Percentiles rank a stretch among this genome's conserved stretches.
Conservation (phyloP, 768 basidiomycete genomes). For the Boletellus ananas region DNA sequence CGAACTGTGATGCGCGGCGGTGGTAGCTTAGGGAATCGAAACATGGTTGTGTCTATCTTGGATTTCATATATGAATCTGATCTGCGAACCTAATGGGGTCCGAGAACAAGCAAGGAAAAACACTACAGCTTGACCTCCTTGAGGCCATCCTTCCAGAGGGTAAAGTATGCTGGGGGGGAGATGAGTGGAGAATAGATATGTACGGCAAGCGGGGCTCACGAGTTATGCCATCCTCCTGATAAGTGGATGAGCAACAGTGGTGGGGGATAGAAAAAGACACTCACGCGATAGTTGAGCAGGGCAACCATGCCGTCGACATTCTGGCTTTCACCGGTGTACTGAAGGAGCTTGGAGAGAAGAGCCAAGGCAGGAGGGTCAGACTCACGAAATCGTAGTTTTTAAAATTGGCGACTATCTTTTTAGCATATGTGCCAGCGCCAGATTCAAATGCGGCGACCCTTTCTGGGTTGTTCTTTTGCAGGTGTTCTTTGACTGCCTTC, state of each 20-base stretch:
- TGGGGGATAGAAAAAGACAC: constrained; percentile 17
- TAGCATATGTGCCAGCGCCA: constrained; percentile 69
- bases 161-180: constrained; percentile 67
- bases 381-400: constrained; percentile 92
- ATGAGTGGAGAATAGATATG: constrained; percentile 1
- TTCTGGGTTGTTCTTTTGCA: constrained; percentile 53
- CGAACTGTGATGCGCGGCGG: constrained; percentile 23
- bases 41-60: constrained; percentile 20
- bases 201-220: constrained; percentile 47
- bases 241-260: constrained; percentile 9
- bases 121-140: constrained; percentile 70
- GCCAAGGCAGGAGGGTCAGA: background rate
- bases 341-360: background rate
- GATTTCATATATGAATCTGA: constrained; percentile 15
- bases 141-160: constrained; percentile 94
- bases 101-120: background rate
- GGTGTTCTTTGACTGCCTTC: constrained; percentile 78
- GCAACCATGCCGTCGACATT: constrained; percentile 92
- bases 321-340: constrained; percentile 75
- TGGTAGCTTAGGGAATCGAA: constrained; percentile 17
- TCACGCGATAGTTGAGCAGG: constrained; percentile 88
- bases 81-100: constrained; percentile 6
- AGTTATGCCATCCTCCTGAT: constrained; percentile 72
- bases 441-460: constrained; percentile 77
- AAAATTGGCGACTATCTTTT: constrained; percentile 88